These are phyloP conservation scores for Synchytrium microbalum DNA, from an alignment of 371 early-diverging fungal genomes.

Conservation along the genomic window DNA sequence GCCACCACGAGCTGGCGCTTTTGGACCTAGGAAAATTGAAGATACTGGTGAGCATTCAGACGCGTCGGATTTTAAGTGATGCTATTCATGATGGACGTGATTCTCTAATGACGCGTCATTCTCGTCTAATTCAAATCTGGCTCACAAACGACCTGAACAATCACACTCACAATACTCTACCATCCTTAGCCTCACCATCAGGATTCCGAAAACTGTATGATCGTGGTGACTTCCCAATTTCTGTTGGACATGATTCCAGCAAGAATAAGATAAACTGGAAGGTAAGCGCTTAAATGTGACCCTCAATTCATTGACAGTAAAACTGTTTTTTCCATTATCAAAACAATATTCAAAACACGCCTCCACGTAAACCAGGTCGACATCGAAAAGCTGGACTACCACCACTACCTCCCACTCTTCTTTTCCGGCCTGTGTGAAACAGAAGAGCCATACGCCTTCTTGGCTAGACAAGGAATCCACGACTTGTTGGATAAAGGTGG, in stretches of 20 bases:
- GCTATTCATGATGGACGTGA: too few species aligned
- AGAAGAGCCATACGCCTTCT: slow-evolving; percentile 50
- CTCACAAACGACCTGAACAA: too few species aligned
- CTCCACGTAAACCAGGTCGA: slow-evolving; percentile 41
- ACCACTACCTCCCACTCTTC: slow-evolving; percentile 53
- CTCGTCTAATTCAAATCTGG: too few species aligned
- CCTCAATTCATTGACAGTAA: too few species aligned
- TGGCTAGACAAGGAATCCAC: slow-evolving; percentile 50
- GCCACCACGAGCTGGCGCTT: slow-evolving; percentile 49
- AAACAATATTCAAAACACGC: too few species aligned
- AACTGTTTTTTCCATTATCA: too few species aligned
- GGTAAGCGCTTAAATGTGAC: slow-evolving; percentile 12
- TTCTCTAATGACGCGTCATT: too few species aligned
- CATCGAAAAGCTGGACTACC: slow-evolving; percentile 54
- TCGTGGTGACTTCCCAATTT: slow-evolving; percentile 51
- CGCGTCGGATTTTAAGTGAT: too few species aligned
- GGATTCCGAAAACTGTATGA: slow-evolving; percentile 49
- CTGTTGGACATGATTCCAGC: slow-evolving; percentile 48
- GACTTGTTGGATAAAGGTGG: slow-evolving; percentile 51
- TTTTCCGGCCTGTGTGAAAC: slow-evolving; percentile 53
- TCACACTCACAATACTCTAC: too few species aligned
- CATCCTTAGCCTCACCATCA: slow-evolving; percentile 14
- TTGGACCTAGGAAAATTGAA: slow-evolving; percentile 28
- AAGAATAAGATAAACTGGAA: slow-evolving; percentile 56
- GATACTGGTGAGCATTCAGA: slow-evolving; percentile 9